A percentile compares a stretch with the other conserved stretches of the same genome.
Evolutionary conservation across 2,329 filamentous ascomycete species (phyloP).

Genomic region (Colletotrichum simmondsii): DNA sequence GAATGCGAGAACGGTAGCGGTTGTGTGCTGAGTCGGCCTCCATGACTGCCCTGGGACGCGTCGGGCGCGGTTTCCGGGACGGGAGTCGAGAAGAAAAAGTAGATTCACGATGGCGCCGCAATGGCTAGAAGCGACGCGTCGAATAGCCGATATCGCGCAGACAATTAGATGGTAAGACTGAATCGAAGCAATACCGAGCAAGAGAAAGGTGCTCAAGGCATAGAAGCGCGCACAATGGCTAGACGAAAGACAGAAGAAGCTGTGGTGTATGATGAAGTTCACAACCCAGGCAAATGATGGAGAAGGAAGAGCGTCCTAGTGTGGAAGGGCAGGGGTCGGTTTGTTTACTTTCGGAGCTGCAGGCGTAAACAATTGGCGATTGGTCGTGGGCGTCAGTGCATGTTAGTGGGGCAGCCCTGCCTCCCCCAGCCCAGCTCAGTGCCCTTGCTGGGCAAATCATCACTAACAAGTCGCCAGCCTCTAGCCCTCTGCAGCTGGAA

Average conservation of each 20-base stretch:
- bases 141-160: neutral
- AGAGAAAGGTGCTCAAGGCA: constrained; percentile 29
- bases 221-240: constrained; percentile 27
- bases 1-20: constrained; percentile 59
- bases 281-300: constrained; percentile 2
- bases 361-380: constrained; percentile 34
- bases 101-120: constrained; percentile 23
- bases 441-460: constrained; percentile 24
- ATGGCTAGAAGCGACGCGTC: constrained; percentile 19
- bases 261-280: constrained; percentile 15
- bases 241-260: constrained; percentile 7
- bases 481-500: neutral
- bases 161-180: constrained; percentile 24
- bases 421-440: constrained; percentile 1
- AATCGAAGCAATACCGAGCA: constrained; percentile 33
- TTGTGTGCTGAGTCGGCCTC: constrained; percentile 50
- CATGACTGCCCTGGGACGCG: constrained; percentile 43
- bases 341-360: constrained; percentile 33
- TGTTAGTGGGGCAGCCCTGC: constrained; percentile 24
- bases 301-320: constrained; percentile 22
- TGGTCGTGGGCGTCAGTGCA: constrained; percentile 16
- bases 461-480: neutral
- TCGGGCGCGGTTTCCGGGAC: constrained; percentile 26
- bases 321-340: constrained; percentile 30
- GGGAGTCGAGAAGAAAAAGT: constrained; percentile 23